phyloP scores from a whole-genome alignment of 345 rosid genomes.

The Ailanthus altissimus region DNA sequence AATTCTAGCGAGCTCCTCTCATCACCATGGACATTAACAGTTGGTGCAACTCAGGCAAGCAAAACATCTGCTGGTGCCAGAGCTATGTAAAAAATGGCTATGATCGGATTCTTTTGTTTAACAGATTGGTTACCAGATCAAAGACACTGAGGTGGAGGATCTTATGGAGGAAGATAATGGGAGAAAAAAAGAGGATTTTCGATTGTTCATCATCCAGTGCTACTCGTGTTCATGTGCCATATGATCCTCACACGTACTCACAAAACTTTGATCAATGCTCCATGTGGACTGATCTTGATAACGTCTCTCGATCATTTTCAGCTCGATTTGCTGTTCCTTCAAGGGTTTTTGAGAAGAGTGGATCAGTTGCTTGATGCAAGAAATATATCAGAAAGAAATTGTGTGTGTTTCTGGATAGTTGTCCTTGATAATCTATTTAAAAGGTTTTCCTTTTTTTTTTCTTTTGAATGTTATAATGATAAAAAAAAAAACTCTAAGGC shows the following conservation, averaged over 20 bases:
- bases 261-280: constrained; percentile 47
- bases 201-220: constrained; percentile 17
- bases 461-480: background rate
- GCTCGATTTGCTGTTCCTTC: constrained; percentile 50
- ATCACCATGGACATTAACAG: constrained; percentile 28
- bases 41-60: constrained; percentile 30
- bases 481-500: too few species aligned
- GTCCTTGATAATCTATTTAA: background rate
- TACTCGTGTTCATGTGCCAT: constrained; percentile 26
- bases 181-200: constrained; percentile 29
- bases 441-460: background rate
- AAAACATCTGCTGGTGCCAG: constrained; percentile 6
- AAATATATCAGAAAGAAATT: background rate
- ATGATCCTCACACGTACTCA: constrained; percentile 39
- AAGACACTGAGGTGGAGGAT: constrained; percentile 26
- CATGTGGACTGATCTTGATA: constrained; percentile 35
- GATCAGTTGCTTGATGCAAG: constrained; percentile 7
- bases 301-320: constrained; percentile 41
- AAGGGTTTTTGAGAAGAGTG: constrained; percentile 23
- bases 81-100: constrained; percentile 17
- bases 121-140: constrained; percentile 4
- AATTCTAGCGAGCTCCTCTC: background rate
- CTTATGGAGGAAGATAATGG: constrained; percentile 44
- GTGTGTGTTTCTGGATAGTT: background rate
- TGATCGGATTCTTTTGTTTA: constrained; percentile 22